Percentiles rank a stretch among this genome's conserved stretches.
Evolutionary conservation across 495 filamentous ascomycete species (phyloP).

Genomic region (Tuber aestivum): DNA sequence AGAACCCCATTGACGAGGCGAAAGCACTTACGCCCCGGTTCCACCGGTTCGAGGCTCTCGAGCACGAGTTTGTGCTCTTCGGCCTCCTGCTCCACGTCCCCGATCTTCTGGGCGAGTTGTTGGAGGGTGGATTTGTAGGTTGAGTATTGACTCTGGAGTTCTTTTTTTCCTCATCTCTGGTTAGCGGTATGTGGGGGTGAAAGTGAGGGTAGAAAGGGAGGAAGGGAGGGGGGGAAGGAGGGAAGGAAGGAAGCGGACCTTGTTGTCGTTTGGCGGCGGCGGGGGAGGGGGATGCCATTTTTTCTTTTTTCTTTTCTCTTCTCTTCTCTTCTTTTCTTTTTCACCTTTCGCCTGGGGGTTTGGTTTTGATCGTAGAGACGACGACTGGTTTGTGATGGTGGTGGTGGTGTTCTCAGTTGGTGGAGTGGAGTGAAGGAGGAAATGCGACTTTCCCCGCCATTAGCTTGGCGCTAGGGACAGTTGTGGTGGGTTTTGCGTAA

Average conservation of each 20-base stretch:
- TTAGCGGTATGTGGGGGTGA: constrained; percentile 10
- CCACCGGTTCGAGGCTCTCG: constrained; percentile 80
- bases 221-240: constrained; percentile 25
- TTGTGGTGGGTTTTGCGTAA: neutral
- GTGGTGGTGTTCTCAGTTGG: neutral
- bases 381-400: neutral
- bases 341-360: neutral
- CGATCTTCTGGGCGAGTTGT: constrained; percentile 89
- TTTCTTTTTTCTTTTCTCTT: neutral
- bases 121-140: constrained; percentile 96
- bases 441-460: constrained; percentile 1
- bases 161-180: constrained; percentile 48
- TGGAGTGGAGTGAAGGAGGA: neutral
- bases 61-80: constrained; percentile 98
- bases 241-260: too few relatives aligned
- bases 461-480: neutral
- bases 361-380: neutral
- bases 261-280: constrained; percentile 67
- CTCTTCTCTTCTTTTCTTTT: neutral
- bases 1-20: constrained; percentile 97
- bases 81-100: constrained; percentile 90
- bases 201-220: neutral
- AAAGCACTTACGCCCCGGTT: constrained; percentile 88
- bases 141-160: constrained; percentile 86
- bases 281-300: constrained; percentile 17